A percentile compares a stretch with the other conserved stretches of the same genome.
Evolutionary conservation across 1,284 basidiomycete species (phyloP).

Genomic region (Cutaneotrichosporon daszewskae): DNA sequence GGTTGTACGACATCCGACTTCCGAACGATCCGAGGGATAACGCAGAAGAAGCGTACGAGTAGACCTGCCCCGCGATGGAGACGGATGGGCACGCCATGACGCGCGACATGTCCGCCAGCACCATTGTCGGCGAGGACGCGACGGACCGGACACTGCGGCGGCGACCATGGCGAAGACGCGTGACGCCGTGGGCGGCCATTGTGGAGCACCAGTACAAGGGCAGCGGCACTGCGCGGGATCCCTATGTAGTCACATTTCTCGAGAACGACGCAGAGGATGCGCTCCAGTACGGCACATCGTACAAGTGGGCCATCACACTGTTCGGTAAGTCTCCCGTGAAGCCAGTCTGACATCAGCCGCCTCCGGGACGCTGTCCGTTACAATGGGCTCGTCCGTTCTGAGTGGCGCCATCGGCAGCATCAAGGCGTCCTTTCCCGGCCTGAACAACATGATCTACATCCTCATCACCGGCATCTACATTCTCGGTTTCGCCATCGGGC

Average conservation of each 20-base stretch:
- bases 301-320: slow-evolving; percentile 33
- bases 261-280: slow-evolving; percentile 31
- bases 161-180: slow-evolving; percentile 4
- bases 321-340: slow-evolving; percentile 2
- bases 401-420: slow-evolving; percentile 21
- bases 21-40: too few relatives aligned
- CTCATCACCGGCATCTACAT: slow-evolving; percentile 16
- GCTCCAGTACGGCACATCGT: slow-evolving; percentile 17
- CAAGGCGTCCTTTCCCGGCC: slow-evolving; percentile 21
- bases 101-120: too few relatives aligned
- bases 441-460: slow-evolving; percentile 17
- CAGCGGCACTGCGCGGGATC: slow-evolving; percentile 41
- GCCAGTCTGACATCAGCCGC: slow-evolving; percentile 7
- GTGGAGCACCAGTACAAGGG: slow-evolving; percentile 7
- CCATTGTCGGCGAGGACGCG: neutral
- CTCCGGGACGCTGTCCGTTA: slow-evolving; percentile 19
- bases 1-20: too few relatives aligned
- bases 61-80: too few relatives aligned
- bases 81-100: too few relatives aligned
- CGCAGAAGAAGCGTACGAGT: too few relatives aligned
- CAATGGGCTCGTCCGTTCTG: slow-evolving; percentile 24
- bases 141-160: slow-evolving; percentile 1
- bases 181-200: slow-evolving; percentile 9
- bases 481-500: slow-evolving; percentile 10
- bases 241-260: slow-evolving; percentile 43